Conservation (phyloP, 176 grass and related monocot species). For the Oryza coarctata region DNA sequence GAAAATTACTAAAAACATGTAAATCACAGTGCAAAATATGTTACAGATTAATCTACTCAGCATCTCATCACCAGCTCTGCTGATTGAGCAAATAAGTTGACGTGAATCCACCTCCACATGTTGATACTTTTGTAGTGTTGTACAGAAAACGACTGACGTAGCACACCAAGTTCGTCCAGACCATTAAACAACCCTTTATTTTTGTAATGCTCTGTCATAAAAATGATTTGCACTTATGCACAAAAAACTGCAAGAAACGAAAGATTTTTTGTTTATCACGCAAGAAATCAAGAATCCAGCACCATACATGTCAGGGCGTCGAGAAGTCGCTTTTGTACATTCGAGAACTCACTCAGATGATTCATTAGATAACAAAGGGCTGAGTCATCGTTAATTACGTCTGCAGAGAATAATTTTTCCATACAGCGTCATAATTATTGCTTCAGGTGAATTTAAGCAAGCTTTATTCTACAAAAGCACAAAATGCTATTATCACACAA, state of each 20-base stretch:
- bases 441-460: neutral
- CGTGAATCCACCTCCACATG: conserved; percentile 12
- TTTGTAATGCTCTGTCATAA: neutral
- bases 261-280: neutral
- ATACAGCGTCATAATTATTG: neutral
- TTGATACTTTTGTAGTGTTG: neutral
- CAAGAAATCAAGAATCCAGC: conserved; percentile 15
- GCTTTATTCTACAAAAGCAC: neutral
- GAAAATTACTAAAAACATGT: no score
- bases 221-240: conserved; percentile 26
- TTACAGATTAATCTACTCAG: neutral
- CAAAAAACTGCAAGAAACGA: neutral
- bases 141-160: conserved; percentile 18
- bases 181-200: neutral
- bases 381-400: neutral
- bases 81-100: neutral
- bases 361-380: neutral
- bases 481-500: neutral
- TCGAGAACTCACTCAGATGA: neutral
- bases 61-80: neutral
- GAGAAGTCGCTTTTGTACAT: neutral
- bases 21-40: neutral
- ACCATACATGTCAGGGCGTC: neutral
- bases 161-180: neutral
- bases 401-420: neutral